Conservation (phyloP, 1,284 basidiomycete species). For the Testicularia cyperi region DNA sequence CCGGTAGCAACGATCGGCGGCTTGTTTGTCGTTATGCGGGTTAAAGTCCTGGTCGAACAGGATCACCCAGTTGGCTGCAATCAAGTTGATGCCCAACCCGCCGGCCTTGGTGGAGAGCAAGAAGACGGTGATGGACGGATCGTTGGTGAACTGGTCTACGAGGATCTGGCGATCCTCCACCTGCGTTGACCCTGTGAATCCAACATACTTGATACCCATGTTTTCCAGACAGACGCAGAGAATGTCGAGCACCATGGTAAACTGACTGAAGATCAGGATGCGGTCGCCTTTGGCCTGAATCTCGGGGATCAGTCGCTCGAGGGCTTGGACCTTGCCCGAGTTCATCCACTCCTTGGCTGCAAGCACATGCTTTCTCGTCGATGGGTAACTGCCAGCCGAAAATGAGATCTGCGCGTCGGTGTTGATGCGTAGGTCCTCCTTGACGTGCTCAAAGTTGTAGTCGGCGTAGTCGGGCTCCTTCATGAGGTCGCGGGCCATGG, state of each 20-base stretch:
- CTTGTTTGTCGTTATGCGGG: constrained; percentile 79
- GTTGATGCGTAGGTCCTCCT: constrained; percentile 59
- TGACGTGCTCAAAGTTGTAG: constrained; percentile 50
- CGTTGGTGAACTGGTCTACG: constrained; percentile 96
- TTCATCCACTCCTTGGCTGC: constrained; percentile 77
- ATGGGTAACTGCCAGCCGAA: constrained; percentile 27
- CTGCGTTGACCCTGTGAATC: constrained; percentile 91
- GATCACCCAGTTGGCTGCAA: constrained; percentile 69
- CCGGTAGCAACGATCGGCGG: constrained; percentile 95
- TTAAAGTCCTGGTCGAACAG: constrained; percentile 82
- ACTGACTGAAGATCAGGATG: constrained; percentile 87
- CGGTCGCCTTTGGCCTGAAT: constrained; percentile 76
- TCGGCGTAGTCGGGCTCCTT: constrained; percentile 74
- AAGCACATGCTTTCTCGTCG: constrained; percentile 71
- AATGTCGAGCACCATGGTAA: constrained; percentile 65
- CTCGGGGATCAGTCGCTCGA: constrained; percentile 72
- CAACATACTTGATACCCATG: constrained; percentile 74
- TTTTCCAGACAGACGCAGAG: constrained; percentile 80
- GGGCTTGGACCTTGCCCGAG: constrained; percentile 80
- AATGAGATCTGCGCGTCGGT: constrained; percentile 56
- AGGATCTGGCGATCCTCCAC: constrained; percentile 90
- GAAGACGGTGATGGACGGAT: constrained; percentile 86
- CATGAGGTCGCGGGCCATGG: constrained; percentile 78
- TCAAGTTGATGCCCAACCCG: constrained; percentile 64
- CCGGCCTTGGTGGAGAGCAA: constrained; percentile 92